Evolutionary conservation across 2,329 filamentous ascomycete species (phyloP).

Genomic region (Diplodia intermedia): DNA sequence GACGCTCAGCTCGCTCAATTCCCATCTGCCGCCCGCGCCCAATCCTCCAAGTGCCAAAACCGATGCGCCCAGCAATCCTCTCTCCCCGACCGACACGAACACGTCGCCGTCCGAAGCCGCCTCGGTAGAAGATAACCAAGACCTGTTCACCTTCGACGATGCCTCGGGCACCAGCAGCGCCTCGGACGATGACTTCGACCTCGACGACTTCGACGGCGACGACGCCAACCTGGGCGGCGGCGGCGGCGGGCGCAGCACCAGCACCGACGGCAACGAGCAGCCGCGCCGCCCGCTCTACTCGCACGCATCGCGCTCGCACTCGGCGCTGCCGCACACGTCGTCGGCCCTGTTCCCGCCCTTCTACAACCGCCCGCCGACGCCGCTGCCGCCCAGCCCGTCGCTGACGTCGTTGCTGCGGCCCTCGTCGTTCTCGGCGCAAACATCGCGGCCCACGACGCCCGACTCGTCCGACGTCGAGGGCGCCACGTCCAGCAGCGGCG

Average conservation of each 20-base stretch:
- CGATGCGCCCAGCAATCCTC: conserved; percentile 34
- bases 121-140: conserved; percentile 48
- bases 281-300: conserved; percentile 49
- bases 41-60: conserved; percentile 33
- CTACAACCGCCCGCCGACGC: conserved; percentile 96
- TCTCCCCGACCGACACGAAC: conserved; percentile 36
- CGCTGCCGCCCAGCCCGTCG: conserved; percentile 88
- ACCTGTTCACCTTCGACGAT: conserved; percentile 37
- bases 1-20: conserved; percentile 47
- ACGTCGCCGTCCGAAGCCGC: conserved; percentile 47
- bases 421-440: conserved; percentile 59
- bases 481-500: conserved; percentile 33
- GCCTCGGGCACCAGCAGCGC: conserved; percentile 32
- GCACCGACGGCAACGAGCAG: conserved; percentile 30
- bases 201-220: conserved; percentile 26
- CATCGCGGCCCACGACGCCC: conserved; percentile 83
- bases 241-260: conserved; percentile 13
- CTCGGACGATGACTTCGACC: conserved; percentile 28
- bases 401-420: conserved; percentile 87
- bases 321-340: conserved; percentile 49
- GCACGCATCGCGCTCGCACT: conserved; percentile 53
- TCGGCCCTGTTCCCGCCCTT: conserved; percentile 76
- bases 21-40: conserved; percentile 33
- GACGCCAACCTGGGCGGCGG: neutral
- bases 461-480: conserved; percentile 86